Evolutionary conservation across 2,329 filamentous ascomycete species (phyloP).

Genomic region (Juglanconis oblonga): DNA sequence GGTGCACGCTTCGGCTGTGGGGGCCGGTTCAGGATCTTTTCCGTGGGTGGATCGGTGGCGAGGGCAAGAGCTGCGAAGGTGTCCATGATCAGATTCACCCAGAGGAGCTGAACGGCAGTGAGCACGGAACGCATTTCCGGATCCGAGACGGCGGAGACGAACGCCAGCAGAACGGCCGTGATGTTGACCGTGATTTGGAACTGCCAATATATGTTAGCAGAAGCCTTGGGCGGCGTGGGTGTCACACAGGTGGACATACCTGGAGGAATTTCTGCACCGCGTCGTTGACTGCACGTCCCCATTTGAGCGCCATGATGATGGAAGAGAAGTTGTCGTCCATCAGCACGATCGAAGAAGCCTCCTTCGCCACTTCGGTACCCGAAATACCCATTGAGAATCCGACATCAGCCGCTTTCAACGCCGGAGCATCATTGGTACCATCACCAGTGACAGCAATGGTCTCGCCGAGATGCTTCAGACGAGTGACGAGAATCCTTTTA

Average conservation of each 20-base stretch:
- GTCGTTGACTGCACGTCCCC: conserved; percentile 68
- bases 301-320: conserved; percentile 65
- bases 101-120: conserved; percentile 64
- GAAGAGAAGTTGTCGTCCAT: conserved; percentile 66
- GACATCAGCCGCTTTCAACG: conserved; percentile 63
- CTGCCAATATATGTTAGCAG: conserved; percentile 23
- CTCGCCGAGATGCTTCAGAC: conserved; percentile 52
- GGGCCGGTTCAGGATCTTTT: conserved; percentile 52
- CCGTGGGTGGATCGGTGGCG: conserved; percentile 60
- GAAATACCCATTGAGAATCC: conserved; percentile 68
- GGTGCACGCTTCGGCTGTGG: conserved; percentile 63
- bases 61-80: conserved; percentile 65
- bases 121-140: conserved; percentile 56
- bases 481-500: conserved; percentile 53
- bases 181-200: conserved; percentile 71
- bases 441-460: conserved; percentile 65
- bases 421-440: conserved; percentile 65
- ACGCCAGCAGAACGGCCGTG: conserved; percentile 63
- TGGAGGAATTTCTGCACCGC: conserved; percentile 67
- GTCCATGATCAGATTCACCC: conserved; percentile 70
- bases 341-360: conserved; percentile 66
- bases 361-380: conserved; percentile 66
- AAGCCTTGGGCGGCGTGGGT: neutral
- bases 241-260: conserved; percentile 26
- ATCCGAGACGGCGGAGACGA: conserved; percentile 60